Evolutionary conservation across 2,329 filamentous ascomycete species (phyloP).

Genomic region (Hymenoscyphus infarciens): DNA sequence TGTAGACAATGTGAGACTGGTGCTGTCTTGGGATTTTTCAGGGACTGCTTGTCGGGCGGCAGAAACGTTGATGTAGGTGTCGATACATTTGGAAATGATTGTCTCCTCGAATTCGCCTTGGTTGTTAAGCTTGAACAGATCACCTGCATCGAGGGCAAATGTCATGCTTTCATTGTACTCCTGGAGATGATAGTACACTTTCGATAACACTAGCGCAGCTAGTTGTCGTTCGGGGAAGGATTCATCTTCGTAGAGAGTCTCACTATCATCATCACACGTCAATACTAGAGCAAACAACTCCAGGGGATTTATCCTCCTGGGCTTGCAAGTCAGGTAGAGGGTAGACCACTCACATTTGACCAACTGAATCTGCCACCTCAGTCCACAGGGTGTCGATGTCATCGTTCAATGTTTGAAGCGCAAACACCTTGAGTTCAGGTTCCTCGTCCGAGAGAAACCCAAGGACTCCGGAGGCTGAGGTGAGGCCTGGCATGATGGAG

Average conservation of each 20-base stretch:
- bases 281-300: neutral
- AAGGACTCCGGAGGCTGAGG: slow-evolving; percentile 90
- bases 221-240: slow-evolving; percentile 90
- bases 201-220: slow-evolving; percentile 89
- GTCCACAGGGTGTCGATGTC: slow-evolving; percentile 98
- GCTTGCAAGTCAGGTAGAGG: neutral
- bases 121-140: slow-evolving; percentile 88
- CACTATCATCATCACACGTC: slow-evolving; percentile 50
- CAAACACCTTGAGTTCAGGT: slow-evolving; percentile 89
- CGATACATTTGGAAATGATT: slow-evolving; percentile 96
- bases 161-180: slow-evolving; percentile 99
- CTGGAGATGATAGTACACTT: slow-evolving; percentile 98
- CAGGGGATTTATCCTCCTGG: neutral
- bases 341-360: slow-evolving; percentile 72
- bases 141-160: slow-evolving; percentile 90
- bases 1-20: slow-evolving; percentile 60
- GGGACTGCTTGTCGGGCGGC: slow-evolving; percentile 53
- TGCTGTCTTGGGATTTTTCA: slow-evolving; percentile 48
- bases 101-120: slow-evolving; percentile 97
- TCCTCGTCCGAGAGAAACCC: slow-evolving; percentile 95
- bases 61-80: slow-evolving; percentile 88
- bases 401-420: slow-evolving; percentile 89
- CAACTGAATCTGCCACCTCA: slow-evolving; percentile 87
- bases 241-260: slow-evolving; percentile 96
- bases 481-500: slow-evolving; percentile 76